Evolutionary conservation across 345 rosid species (phyloP).

Genomic region (Acer saccharum): DNA sequence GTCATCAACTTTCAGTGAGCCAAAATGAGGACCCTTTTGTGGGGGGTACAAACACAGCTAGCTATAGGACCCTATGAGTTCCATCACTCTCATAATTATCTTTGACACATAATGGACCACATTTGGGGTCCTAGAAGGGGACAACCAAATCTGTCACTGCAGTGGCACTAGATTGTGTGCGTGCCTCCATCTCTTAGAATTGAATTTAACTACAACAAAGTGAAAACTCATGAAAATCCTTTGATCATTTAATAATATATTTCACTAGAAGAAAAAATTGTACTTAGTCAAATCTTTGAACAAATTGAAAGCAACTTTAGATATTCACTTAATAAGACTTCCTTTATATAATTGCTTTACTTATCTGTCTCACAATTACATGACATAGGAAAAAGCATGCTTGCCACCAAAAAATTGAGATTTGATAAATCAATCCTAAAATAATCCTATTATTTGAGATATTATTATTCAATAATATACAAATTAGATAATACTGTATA

Average conservation of each 20-base stretch:
- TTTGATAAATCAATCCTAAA: background rate
- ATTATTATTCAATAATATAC: too few relatives aligned
- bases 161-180: background rate
- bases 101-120: slow-evolving; percentile 5
- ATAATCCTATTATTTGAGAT: background rate
- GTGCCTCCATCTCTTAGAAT: background rate
- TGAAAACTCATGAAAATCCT: background rate
- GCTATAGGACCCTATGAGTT: background rate
- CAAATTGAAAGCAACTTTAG: background rate
- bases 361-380: background rate
- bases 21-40: too few relatives aligned
- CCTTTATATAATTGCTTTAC: background rate
- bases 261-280: background rate
- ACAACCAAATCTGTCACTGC: slow-evolving; percentile 2
- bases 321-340: background rate
- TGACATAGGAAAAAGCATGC: background rate
- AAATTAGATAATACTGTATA: too few relatives aligned
- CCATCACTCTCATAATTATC: background rate
- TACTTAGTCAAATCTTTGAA: background rate
- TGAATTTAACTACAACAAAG: too few relatives aligned
- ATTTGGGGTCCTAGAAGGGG: background rate
- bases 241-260: background rate
- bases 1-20: too few relatives aligned
- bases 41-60: too few relatives aligned
- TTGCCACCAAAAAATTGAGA: background rate